A percentile compares a stretch with the other conserved stretches of the same genome.
These are phyloP conservation scores for Tricholoma sp. DNA, from an alignment of 768 basidiomycete species.

Conservation along the genomic window DNA sequence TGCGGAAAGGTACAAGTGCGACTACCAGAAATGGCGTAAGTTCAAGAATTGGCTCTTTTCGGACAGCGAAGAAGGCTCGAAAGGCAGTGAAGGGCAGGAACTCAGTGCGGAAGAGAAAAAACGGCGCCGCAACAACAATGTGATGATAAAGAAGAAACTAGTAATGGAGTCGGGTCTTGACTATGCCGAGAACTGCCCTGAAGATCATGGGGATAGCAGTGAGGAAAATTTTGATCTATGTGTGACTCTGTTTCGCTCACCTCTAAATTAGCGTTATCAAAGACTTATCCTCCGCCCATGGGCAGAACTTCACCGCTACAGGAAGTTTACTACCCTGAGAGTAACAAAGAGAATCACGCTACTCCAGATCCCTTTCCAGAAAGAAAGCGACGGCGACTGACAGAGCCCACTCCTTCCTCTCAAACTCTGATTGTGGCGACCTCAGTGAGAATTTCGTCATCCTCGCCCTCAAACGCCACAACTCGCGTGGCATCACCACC, in stretches of 20 bases:
- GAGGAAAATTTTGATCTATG: background rate
- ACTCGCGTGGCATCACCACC: background rate
- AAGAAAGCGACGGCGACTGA: slow-evolving; percentile 7
- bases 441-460: background rate
- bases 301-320: background rate
- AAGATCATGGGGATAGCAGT: background rate
- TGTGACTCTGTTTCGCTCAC: background rate
- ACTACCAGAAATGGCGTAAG: slow-evolving; percentile 49
- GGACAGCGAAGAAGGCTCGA: slow-evolving; percentile 25
- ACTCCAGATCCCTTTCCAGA: slow-evolving; percentile 8
- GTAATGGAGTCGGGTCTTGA: slow-evolving; percentile 18
- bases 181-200: slow-evolving; percentile 4
- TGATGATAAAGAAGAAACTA: slow-evolving; percentile 18
- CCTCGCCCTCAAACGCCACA: slow-evolving; percentile 12
- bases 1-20: slow-evolving; percentile 40
- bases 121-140: slow-evolving; percentile 13
- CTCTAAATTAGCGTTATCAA: background rate
- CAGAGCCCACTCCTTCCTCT: background rate
- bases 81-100: slow-evolving; percentile 19
- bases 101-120: slow-evolving; percentile 25
- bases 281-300: slow-evolving; percentile 3
- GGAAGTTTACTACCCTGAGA: slow-evolving; percentile 2
- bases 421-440: slow-evolving; percentile 3
- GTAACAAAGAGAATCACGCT: slow-evolving; percentile 22
- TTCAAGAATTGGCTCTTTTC: slow-evolving; percentile 40